Evolutionary conservation across 331 rosid species (phyloP).

Genomic region (Acacia concinna): DNA sequence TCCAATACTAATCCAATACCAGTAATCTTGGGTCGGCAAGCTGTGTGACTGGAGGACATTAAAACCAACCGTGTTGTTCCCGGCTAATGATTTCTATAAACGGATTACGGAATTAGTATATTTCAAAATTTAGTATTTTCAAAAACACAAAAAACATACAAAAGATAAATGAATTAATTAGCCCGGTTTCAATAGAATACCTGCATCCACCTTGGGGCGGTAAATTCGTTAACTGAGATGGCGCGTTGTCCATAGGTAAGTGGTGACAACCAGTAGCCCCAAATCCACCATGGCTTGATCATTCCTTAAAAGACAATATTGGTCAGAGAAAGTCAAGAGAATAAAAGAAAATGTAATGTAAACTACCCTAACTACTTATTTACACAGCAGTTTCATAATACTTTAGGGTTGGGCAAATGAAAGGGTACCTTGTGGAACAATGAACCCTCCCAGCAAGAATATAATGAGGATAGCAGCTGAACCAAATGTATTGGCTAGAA

Average conservation of each 20-base stretch:
- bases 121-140: neutral
- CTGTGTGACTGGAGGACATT: slow-evolving; percentile 47
- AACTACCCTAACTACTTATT: too few relatives aligned
- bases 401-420: neutral
- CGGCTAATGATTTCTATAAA: slow-evolving; percentile 50
- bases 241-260: slow-evolving; percentile 80
- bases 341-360: too few relatives aligned
- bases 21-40: slow-evolving; percentile 59
- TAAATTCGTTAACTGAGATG: slow-evolving; percentile 74
- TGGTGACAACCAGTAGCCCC: slow-evolving; percentile 91
- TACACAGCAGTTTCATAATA: neutral
- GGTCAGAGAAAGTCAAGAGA: neutral
- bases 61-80: slow-evolving; percentile 48
- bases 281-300: slow-evolving; percentile 84
- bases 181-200: slow-evolving; percentile 43
- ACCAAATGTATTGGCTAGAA: slow-evolving; percentile 78
- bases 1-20: slow-evolving; percentile 84
- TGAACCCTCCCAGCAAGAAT: slow-evolving; percentile 81
- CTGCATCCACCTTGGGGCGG: slow-evolving; percentile 75
- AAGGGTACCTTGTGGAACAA: slow-evolving; percentile 68
- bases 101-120: slow-evolving; percentile 17
- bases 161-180: slow-evolving; percentile 16
- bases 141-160: slow-evolving; percentile 3
- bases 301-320: slow-evolving; percentile 46
- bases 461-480: slow-evolving; percentile 65